phyloP scores from a whole-genome alignment of 169 alveolate genomes.

The Cyclospora cayetanensis region DNA sequence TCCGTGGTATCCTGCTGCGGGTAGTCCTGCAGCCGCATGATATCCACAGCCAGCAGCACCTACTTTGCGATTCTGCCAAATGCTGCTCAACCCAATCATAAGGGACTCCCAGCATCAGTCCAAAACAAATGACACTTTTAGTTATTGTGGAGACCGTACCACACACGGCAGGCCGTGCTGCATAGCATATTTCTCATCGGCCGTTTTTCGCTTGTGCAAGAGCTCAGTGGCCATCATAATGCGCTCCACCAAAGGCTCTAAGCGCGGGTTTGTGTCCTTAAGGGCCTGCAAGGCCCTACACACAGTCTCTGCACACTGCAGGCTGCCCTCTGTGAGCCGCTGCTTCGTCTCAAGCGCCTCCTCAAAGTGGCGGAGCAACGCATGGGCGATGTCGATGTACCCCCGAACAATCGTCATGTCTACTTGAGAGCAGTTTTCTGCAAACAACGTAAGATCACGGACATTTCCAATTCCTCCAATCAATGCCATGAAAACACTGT shows the following conservation, averaged over 20 bases:
- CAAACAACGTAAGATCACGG: too few species aligned
- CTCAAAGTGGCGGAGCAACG: slow-evolving; percentile 48
- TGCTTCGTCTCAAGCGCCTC: slow-evolving; percentile 48
- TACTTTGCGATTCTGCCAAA: too few species aligned
- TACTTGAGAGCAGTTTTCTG: not conserved
- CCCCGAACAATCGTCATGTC: slow-evolving; percentile 9
- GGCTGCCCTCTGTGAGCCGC: slow-evolving; percentile 44
- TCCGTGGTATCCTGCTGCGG: not conserved
- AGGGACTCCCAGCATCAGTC: too few species aligned
- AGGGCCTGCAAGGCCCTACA: slow-evolving; percentile 13
- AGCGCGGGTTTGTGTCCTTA: not conserved
- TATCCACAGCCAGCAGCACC: too few species aligned
- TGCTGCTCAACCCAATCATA: too few species aligned
- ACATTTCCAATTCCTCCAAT: too few species aligned
- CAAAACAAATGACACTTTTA: too few species aligned
- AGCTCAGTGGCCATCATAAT: slow-evolving; percentile 8
- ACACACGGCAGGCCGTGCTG: not conserved
- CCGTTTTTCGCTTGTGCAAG: slow-evolving; percentile 24
- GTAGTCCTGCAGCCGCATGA: slow-evolving; percentile 15
- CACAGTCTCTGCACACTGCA: slow-evolving; percentile 50
- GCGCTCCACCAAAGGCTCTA: slow-evolving; percentile 17
- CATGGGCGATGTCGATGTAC: slow-evolving; percentile 36
- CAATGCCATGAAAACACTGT: too few species aligned
- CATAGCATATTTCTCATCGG: slow-evolving; percentile 6
- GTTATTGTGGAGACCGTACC: too few species aligned